Percentiles rank a stretch among this genome's conserved stretches.
Evolutionary conservation across 2,329 filamentous ascomycete species (phyloP).

Genomic region (Colletotrichum lini): DNA sequence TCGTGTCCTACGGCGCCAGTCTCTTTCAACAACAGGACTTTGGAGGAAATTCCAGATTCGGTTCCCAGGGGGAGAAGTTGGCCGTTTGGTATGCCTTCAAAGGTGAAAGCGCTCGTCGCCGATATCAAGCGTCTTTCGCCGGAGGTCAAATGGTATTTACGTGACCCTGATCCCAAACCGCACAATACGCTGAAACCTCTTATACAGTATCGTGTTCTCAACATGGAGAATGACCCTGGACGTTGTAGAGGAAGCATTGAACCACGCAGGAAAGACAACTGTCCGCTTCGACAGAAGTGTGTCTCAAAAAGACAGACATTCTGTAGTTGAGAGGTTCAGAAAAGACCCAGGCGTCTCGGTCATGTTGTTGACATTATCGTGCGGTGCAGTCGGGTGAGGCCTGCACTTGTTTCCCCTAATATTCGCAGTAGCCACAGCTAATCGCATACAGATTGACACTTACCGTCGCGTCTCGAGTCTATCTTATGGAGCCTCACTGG

Average conservation of each 20-base stretch:
- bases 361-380: constrained; percentile 64
- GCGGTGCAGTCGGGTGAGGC: constrained; percentile 65
- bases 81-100: not conserved
- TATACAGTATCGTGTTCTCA: not conserved
- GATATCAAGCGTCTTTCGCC: not conserved
- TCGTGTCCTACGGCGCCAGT: not conserved
- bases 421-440: not conserved
- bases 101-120: not conserved
- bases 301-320: constrained; percentile 57
- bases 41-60: not conserved
- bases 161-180: not conserved
- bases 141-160: not conserved
- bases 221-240: not conserved
- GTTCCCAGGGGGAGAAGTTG: too few species aligned
- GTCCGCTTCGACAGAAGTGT: constrained; percentile 65
- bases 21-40: not conserved
- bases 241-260: not conserved
- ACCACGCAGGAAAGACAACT: constrained; percentile 1
- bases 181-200: not conserved
- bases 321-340: constrained; percentile 57
- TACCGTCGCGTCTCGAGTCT: constrained; percentile 61
- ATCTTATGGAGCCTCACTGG: constrained; percentile 67
- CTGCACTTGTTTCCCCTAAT: not conserved
- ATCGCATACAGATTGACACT: constrained; percentile 57
- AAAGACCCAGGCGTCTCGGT: constrained; percentile 55